Base-by-base conservation (phyloP, 768 basidiomycete genomes). In the Boletus sp. region DNA sequence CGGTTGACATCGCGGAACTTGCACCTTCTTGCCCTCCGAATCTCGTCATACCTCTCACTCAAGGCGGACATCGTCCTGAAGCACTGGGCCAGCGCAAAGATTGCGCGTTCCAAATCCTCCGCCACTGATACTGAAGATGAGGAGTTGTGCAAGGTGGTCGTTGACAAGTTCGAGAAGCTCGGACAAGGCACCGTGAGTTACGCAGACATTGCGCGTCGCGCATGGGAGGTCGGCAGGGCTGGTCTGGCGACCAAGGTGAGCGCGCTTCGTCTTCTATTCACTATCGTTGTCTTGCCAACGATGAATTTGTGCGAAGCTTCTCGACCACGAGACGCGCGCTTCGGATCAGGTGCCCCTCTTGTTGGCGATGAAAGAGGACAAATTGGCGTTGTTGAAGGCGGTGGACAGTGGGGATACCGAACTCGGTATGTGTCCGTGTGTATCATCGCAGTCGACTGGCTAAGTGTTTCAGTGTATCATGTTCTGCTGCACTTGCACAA, bases 41-140 rank as follows among this genome's bases (percentile, higher is more conserved):
- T 98, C 60, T 94, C 95, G 3, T 80, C 84, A 1, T 94, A 86
- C 73, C 81, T 98, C 32, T 81, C 83, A 15, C 78, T 98, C 45
- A 89, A 90, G 50, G 89, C 94, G 1, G 90, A 94, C 60, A 81
- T 84, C 0, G 94, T 98, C 1, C 76, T 99, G 41, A 91, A 87
- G 60, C 96, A 98, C 67, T 99, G 97, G 97, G 97, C 97, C 1
- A 87, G 86, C 57, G 89, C 92, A 1, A 96, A 97, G 72, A 97
- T 99, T 55, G 71, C 84, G 47, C 83, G 82, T 15, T 86, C 92
- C 11, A 84, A 84, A 58, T 77, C 87, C 0, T 77, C 83, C 0
- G 72, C 82, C 1, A 85, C 86, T 12, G 74, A 85, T 12, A 75
- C 75, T 18, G 86, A 83, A 20, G 94, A 97, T 62, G 88, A 88